Conservation (phyloP, 768 basidiomycete species). For the Tylopilus plumbeoviolaceoides region DNA sequence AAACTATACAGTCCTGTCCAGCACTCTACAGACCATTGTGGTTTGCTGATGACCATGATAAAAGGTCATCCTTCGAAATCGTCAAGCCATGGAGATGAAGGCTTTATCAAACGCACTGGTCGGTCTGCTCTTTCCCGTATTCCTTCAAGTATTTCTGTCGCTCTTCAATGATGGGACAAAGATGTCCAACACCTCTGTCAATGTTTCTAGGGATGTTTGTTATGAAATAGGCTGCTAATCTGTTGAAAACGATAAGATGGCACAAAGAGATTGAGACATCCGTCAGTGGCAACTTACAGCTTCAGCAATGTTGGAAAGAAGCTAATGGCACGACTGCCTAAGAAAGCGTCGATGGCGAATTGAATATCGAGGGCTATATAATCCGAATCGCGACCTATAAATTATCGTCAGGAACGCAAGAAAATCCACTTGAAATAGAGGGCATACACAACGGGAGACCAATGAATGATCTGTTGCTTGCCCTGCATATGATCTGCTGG, state of each 20-base stretch:
- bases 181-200: conserved; percentile 2
- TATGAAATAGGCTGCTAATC: background rate
- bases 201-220: conserved; percentile 1
- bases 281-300: conserved; percentile 24
- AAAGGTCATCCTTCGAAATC: background rate
- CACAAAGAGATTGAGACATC: too few relatives aligned
- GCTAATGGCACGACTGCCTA: conserved; percentile 15
- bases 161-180: conserved; percentile 34
- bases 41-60: too few relatives aligned
- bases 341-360: background rate
- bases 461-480: conserved; percentile 47
- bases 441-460: conserved; percentile 44
- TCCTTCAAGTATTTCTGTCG: too few relatives aligned
- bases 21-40: too few relatives aligned
- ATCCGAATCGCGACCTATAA: background rate
- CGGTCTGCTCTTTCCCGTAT: conserved; percentile 25
- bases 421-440: background rate
- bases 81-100: background rate
- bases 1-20: too few relatives aligned
- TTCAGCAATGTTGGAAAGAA: conserved; percentile 16
- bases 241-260: too few relatives aligned
- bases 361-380: background rate
- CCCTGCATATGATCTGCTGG: conserved; percentile 37
- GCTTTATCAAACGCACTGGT: conserved; percentile 30
- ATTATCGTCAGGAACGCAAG: too few relatives aligned